These are phyloP conservation scores for Xylariaceae sp. DNA, from an alignment of 2,329 filamentous ascomycete genomes.

Conservation along the genomic window DNA sequence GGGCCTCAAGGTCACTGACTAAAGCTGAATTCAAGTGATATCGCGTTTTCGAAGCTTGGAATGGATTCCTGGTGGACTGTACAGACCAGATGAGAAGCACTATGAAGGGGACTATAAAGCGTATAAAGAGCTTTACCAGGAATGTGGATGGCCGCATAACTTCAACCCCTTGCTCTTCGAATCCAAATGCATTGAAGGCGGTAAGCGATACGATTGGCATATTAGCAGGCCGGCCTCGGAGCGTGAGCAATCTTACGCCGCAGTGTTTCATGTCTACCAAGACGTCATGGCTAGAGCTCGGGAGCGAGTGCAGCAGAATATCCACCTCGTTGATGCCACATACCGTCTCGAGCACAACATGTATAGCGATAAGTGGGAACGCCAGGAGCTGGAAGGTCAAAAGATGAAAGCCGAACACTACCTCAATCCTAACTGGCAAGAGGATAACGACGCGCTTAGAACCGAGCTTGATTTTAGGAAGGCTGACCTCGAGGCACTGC, in stretches of 20 bases:
- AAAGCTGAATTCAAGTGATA: constrained; percentile 2
- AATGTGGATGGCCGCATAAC: constrained; percentile 24
- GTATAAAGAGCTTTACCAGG: constrained; percentile 21
- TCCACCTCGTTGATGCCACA: constrained; percentile 18
- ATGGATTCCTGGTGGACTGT: constrained; percentile 26
- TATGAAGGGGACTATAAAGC: constrained; percentile 2
- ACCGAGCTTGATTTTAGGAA: constrained; percentile 15
- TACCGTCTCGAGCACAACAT: constrained; percentile 17
- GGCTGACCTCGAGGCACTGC: constrained; percentile 18
- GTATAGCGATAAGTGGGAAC: constrained; percentile 12
- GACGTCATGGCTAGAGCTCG: constrained; percentile 9
- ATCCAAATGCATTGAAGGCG: constrained; percentile 1
- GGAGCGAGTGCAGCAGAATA: constrained; percentile 18
- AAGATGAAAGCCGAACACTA: constrained; percentile 4
- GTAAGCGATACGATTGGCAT: constrained; percentile 3
- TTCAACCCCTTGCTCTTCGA: constrained; percentile 25
- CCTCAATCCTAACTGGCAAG: constrained; percentile 9
- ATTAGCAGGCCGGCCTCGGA: neutral
- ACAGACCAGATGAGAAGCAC: neutral
- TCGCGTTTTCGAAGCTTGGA: constrained; percentile 14
- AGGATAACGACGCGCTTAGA: constrained; percentile 8
- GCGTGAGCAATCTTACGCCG: constrained; percentile 3
- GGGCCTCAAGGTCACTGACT: neutral
- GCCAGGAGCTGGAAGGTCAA: neutral
- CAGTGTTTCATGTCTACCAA: constrained; percentile 8